Evolutionary conservation across 2,329 filamentous ascomycete genomes (phyloP), one percentile per base, ranked within the genome.

Genomic region (Plectosphaerella cucumerina): DNA sequence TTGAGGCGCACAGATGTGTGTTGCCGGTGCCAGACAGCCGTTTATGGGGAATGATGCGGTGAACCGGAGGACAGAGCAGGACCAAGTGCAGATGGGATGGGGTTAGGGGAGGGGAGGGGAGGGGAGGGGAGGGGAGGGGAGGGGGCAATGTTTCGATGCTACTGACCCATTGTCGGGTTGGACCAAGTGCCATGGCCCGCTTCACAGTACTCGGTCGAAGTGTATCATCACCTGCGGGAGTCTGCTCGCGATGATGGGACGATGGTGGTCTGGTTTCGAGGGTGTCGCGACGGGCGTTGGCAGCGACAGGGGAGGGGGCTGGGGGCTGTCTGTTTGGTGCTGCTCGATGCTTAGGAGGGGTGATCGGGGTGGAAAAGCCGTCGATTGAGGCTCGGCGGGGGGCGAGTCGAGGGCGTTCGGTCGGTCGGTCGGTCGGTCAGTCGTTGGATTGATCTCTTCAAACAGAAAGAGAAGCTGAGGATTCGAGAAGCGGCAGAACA

Each of bases 101-200:
- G 31, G 12, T 22, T 21, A 41, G 37, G 51, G 35, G 39, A 34
- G 21, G 11, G 37, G 17, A 23, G 18, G 11, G 18, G 44, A 17
- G 49, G 18, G 26, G 39, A 20, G 33, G 18, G 34, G 22, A 21
- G 33, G 33, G 35, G 33, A 17, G 15, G 35, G 21, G 43, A 47
- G 23, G 49, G 23, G 52, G 37, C 23, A 33, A 37, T 21, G 18
- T 39, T n/a, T 34, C 44, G 53, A 67, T 31, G 26, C 6, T 31
- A 31, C 65, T 67, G 57, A 67, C 65, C 64, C 65, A 67, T 67
- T 61, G 53, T 67, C 58, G 63, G 60, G 59, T 63, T 53, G 57
- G 58, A 52, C 58, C 60, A 55, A 64, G 56, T 61, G 64, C 61
- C 65, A 67, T 67, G 61, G 58, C 66, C 63, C 51, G 56, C 57